Evolutionary conservation across 371 early-diverging fungal species (phyloP), one percentile per base, ranked within the genome.

Genomic region (Apophysomyces trapeziformis): DNA sequence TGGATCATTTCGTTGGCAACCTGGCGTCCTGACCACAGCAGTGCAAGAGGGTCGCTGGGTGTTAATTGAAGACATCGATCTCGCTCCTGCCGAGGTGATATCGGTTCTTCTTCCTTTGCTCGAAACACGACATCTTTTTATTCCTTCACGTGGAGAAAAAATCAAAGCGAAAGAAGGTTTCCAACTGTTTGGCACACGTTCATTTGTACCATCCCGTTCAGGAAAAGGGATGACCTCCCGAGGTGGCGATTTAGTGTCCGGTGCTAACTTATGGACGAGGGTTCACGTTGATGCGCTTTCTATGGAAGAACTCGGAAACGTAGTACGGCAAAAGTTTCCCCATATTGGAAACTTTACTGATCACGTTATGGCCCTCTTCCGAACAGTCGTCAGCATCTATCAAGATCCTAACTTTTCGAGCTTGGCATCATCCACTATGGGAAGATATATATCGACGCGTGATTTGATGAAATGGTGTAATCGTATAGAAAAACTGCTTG

Each of bases 1-100:
- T 18, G 97, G 97, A 58, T 85, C 89, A 11, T 99, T 99, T 76
- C 85, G 89, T 32, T 99, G 99, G 97, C 96, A 95, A 68, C 90
- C 95, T 11, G 99, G 99, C 63, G 90, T 99, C 12, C 86, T 99
- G 54, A 93, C 99, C 1, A 91, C 90, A 7, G 99, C 99, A 5
- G 98, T 99, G 4, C 68, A 84, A 58, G 90, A 94, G 61, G 99
- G 99, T 41, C 80, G 92, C 38, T 99, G 99, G 99, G 91, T 99
- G 26, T 80, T 99, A 64, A 90, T 99, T 67, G 99, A 99, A 82
- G 99, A 99, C 82, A 92, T 99, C 66, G 99, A 99, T 76, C 83
- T 96, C 36, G 99, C 99, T 4, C 95, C 98, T n/a, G 79, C 90
- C 38, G 99, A 99, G 69, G 99, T 99, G 14, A 82, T 99, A 45